Base-by-base conservation (phyloP, 2,329 filamentous ascomycete genomes). In the Fusarium keratoplasticum region DNA sequence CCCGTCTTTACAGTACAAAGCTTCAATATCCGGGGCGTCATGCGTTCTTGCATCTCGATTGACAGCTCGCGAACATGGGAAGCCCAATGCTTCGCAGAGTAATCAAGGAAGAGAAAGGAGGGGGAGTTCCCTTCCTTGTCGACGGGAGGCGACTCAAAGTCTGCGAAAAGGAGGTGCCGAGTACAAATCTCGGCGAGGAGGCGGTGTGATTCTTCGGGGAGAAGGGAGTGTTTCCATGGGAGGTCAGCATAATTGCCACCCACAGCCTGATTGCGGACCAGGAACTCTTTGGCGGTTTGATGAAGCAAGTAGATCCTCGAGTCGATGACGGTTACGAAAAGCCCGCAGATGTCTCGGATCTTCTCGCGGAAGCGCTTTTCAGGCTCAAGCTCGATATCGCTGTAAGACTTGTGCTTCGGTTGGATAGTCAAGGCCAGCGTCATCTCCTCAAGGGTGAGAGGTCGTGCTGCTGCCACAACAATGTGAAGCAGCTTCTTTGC, bases 281-380 rank as follows among this genome's bases (percentile, higher is more conserved):
- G 44, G 38, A 77, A 78, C 59, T 77, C 75, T 29, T 69, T 74
- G 8, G 71, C 75, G 0, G 75, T 78, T 40, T 78, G 72, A 25
- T 79, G 75, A 33, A 79, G 54, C 1, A 79, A 63, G 47, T 77
- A 78, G 13, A 79, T 38, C 47, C 50, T 73, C 2, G 65, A 70
- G 33, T 74, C 66, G 11, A 59, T 64, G 3, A 77, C 35, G 1
- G 63, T 70, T 9, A 79, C 61, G 13, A 84, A 83, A 8, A 82
- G 80, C 25, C 82, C 78, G 63, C 81, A 84, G 1, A 71, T 62
- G 3, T 79, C 67, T 22, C 80, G 62, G 14, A 80, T 67, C 9
- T 66, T 52, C 11, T 59, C 11, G 4, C 29, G 31, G 27, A 78
- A 71, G 1, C 69, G 69, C 1, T 61, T 33, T 3, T 72, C 66